These are phyloP conservation scores for Fusarium udum DNA, from an alignment of 2,329 filamentous ascomycete species.

Conservation along the genomic window DNA sequence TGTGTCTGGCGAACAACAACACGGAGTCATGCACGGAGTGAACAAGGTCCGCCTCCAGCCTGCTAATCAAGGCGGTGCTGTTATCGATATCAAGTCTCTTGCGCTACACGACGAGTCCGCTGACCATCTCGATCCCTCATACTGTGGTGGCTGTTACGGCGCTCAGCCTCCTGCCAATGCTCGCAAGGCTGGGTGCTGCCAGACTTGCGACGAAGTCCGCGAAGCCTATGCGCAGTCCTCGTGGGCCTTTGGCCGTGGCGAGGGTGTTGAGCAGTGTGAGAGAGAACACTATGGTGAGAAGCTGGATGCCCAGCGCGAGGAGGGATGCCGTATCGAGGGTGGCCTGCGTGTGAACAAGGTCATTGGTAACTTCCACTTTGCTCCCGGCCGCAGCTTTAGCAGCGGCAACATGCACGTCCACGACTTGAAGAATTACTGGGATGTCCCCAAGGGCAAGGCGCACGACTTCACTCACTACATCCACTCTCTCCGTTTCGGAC, in stretches of 20 bases:
- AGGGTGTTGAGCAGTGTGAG: constrained; percentile 93
- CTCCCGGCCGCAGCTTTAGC: constrained; percentile 94
- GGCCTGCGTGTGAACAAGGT: constrained; percentile 97
- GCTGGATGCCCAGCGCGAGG: constrained; percentile 85
- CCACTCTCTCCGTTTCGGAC: constrained; percentile 91
- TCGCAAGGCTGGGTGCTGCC: constrained; percentile 89
- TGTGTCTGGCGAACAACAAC: constrained; percentile 95
- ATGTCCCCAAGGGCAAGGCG: constrained; percentile 70
- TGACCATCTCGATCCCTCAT: constrained; percentile 84
- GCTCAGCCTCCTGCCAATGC: constrained; percentile 77
- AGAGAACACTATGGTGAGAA: constrained; percentile 93
- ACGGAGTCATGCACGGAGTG: constrained; percentile 91
- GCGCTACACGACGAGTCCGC: constrained; percentile 73
- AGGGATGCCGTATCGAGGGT: constrained; percentile 95
- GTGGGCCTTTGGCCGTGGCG: constrained; percentile 94
- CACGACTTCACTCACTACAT: constrained; percentile 93
- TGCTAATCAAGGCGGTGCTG: constrained; percentile 75
- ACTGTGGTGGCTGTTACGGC: constrained; percentile 95
- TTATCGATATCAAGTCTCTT: constrained; percentile 75
- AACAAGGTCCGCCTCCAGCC: constrained; percentile 86
- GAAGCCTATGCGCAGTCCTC: constrained; percentile 89
- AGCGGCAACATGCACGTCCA: constrained; percentile 98
- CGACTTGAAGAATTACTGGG: constrained; percentile 95
- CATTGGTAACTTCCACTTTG: constrained; percentile 97
- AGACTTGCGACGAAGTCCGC: constrained; percentile 95